Percentiles rank a stretch among this genome's conserved stretches.
Conservation (phyloP, 2,329 filamentous ascomycete genomes). For the Microsporum canis region DNA sequence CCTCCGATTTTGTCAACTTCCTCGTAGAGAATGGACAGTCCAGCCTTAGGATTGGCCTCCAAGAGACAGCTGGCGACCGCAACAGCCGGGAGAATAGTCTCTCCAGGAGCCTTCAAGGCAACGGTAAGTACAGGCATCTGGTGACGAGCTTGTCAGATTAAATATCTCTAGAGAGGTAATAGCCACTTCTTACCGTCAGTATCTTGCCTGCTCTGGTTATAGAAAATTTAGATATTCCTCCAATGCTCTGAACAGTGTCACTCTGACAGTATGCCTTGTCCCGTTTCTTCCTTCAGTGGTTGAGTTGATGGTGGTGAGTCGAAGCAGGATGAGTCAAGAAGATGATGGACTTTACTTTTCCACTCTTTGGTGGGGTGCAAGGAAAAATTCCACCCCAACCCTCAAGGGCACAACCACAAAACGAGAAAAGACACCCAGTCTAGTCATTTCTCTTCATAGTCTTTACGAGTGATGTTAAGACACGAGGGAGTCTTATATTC, state of each 20-base stretch:
- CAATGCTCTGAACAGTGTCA: neutral
- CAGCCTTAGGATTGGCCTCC: slow-evolving; percentile 9
- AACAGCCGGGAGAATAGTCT: slow-evolving; percentile 13
- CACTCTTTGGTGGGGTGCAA: neutral
- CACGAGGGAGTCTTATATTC: too few relatives aligned
- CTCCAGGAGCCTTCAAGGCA: slow-evolving; percentile 14
- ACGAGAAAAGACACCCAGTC: too few relatives aligned
- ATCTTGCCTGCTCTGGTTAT: neutral
- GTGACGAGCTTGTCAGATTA: neutral
- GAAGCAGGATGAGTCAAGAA: neutral
- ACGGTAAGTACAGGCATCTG: slow-evolving; percentile 14
- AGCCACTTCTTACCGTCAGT: neutral
- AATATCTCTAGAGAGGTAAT: neutral
- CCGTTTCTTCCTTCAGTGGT: neutral
- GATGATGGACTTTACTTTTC: neutral
- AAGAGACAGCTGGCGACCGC: slow-evolving; percentile 14
- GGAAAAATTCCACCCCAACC: neutral
- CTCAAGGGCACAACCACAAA: neutral
- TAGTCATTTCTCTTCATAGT: too few relatives aligned
- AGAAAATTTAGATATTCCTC: neutral
- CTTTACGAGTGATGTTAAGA: too few relatives aligned
- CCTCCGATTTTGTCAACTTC: slow-evolving; percentile 14
- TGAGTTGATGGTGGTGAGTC: neutral
- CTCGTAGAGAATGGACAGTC: slow-evolving; percentile 11
- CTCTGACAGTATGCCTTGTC: neutral